These are phyloP conservation scores for Verticillium isaacii DNA, from an alignment of 2,329 filamentous ascomycete genomes.

Conservation along the genomic window DNA sequence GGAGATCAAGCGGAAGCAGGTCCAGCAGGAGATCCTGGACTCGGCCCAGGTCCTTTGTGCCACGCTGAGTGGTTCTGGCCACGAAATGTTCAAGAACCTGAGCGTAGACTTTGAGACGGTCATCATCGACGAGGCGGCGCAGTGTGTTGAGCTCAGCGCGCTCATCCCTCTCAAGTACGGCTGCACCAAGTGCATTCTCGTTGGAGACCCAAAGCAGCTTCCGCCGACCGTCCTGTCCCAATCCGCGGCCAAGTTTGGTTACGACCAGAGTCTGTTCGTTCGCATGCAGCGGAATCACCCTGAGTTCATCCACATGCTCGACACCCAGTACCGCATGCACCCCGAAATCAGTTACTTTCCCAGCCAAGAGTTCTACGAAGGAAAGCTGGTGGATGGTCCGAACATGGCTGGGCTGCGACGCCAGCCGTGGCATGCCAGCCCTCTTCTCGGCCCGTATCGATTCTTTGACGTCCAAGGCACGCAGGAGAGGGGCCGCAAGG, in stretches of 20 bases:
- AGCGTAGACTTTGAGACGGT: constrained; percentile 98
- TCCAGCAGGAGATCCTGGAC: constrained; percentile 89
- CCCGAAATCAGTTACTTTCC: constrained; percentile 92
- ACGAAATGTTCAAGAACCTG: constrained; percentile 93
- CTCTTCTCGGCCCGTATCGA: constrained; percentile 82
- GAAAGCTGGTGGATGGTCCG: constrained; percentile 75
- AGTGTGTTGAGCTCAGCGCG: constrained; percentile 95
- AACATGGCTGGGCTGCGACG: constrained; percentile 73
- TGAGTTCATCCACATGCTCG: constrained; percentile 85
- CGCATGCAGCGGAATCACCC: constrained; percentile 95
- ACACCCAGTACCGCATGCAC: constrained; percentile 99
- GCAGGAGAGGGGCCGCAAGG: constrained; percentile 73
- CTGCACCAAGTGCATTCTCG: constrained; percentile 92
- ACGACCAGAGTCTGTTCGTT: constrained; percentile 97
- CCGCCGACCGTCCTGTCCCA: constrained; percentile 94
- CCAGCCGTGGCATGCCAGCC: constrained; percentile 80
- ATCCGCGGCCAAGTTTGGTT: constrained; percentile 86
- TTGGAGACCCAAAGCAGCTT: constrained; percentile 95
- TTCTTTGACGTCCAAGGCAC: constrained; percentile 96
- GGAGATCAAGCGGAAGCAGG: constrained; percentile 76
- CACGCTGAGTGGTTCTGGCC: constrained; percentile 90
- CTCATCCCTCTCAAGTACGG: constrained; percentile 97
- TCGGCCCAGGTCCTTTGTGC: constrained; percentile 90
- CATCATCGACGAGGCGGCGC: constrained; percentile 95
- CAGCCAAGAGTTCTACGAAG: constrained; percentile 87